phyloP scores from a whole-genome alignment of 345 rosid species.

The Syzygium jambos region DNA sequence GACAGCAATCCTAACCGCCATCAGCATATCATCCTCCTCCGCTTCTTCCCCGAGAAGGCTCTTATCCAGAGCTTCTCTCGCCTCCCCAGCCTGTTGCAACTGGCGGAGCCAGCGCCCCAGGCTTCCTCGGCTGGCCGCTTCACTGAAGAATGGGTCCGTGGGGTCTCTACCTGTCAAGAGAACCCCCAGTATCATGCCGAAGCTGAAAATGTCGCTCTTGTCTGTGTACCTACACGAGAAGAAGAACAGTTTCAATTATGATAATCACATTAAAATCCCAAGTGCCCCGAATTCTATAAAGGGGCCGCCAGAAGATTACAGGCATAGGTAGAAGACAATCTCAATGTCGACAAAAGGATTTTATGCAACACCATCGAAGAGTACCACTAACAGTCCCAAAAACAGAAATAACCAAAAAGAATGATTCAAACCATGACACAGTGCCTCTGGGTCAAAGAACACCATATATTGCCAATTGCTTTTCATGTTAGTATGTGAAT shows the following conservation, averaged over 20 bases:
- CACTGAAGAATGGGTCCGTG: slow-evolving; percentile 48
- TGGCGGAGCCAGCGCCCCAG: slow-evolving; percentile 78
- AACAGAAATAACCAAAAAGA: background rate
- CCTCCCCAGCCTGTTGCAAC: slow-evolving; percentile 85
- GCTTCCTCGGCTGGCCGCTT: slow-evolving; percentile 52
- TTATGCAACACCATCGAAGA: background rate
- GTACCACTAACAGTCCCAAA: background rate
- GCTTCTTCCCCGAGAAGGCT: slow-evolving; percentile 82
- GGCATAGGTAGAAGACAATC: background rate
- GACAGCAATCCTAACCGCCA: slow-evolving; percentile 87
- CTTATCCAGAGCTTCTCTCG: slow-evolving; percentile 70
- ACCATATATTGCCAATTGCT: background rate
- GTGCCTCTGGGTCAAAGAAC: background rate
- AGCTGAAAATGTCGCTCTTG: slow-evolving; percentile 87
- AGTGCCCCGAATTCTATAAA: background rate
- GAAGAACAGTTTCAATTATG: background rate
- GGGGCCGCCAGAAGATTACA: background rate
- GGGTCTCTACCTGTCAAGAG: slow-evolving; percentile 82
- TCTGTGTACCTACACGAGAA: slow-evolving; percentile 54
- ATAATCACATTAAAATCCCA: background rate
- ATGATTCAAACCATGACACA: background rate
- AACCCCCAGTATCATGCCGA: slow-evolving; percentile 86
- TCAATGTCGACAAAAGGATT: background rate
- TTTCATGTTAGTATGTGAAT: background rate
- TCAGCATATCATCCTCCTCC: slow-evolving; percentile 95